A percentile compares a stretch with the other conserved stretches of the same genome.
Conservation (phyloP, 2,329 filamentous ascomycete genomes). For the Colletotrichum horii region DNA sequence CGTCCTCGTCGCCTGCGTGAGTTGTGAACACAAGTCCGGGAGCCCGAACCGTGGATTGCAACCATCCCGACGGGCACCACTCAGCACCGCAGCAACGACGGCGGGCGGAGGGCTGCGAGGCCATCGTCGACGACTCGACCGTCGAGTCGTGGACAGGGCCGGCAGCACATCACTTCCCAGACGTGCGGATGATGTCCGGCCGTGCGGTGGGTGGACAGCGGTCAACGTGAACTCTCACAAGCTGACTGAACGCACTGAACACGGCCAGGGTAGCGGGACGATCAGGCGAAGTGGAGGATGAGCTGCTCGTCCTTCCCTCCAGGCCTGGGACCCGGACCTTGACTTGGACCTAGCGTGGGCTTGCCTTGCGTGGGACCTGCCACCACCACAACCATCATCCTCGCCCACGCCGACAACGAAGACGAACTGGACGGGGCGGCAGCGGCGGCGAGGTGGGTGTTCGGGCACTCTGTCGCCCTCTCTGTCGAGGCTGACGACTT, state of each 20-base stretch:
- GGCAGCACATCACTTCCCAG: slow-evolving; percentile 27
- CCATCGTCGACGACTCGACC: slow-evolving; percentile 27
- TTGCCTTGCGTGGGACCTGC: slow-evolving; percentile 9
- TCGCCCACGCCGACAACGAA: slow-evolving; percentile 4
- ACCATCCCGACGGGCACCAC: background rate
- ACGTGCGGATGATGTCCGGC: slow-evolving; percentile 21
- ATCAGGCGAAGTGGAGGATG: slow-evolving; percentile 27
- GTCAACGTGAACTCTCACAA: slow-evolving; percentile 12
- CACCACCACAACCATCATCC: background rate
- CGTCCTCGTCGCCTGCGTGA: background rate
- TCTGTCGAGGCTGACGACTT: slow-evolving; percentile 1
- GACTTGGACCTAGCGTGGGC: slow-evolving; percentile 10
- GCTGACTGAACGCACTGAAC: slow-evolving; percentile 9
- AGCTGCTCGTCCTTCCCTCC: background rate
- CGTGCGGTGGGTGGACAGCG: slow-evolving; percentile 16
- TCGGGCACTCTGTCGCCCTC: background rate
- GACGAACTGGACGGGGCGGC: background rate
- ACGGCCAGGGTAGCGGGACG: slow-evolving; percentile 28
- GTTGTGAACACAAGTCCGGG: background rate
- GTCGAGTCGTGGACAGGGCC: background rate
- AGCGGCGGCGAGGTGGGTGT: background rate
- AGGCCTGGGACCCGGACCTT: background rate
- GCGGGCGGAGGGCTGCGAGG: background rate
- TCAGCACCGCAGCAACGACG: background rate
- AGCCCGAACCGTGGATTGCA: background rate